Base-by-base conservation (phyloP, 345 rosid species). In the Gossypium longicalyx region DNA sequence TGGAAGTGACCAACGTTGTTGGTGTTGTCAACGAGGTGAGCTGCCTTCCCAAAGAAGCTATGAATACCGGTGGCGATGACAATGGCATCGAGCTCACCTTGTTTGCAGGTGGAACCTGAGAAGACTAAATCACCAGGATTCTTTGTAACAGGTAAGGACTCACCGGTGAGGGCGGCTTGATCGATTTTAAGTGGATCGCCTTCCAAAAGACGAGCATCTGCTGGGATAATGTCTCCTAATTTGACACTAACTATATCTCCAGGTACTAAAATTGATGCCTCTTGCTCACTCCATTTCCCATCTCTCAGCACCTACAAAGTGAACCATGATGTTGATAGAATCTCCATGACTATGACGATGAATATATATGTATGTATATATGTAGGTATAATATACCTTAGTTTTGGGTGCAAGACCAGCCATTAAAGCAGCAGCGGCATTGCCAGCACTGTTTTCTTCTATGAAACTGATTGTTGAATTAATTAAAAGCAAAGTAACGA, bases 1-100 rank as follows among this genome's bases (percentile, higher is more conserved):
- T 94, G 98, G 88, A 92, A 94, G 77, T 94, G 98, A 34, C 98
- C 98, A 77, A 91, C 89, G 53, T 92, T 90, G 82, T 94, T 88
- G 77, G 98, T 94, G 89, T 77, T 90, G 71, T 92, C 97, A 27
- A 94, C 97, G 29, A 94, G 95, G 83, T 89, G 95, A 71, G 98
- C 98, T 10, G 97, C 98, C 79, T 94, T 94, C 74, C 98, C 98
- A 47, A 94, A 94, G 87, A 94, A 94, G 79, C 97, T 94, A 70
- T 91, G 92, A 12, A 94, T 91, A 56, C 98, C 98, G 0, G 97
- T 94, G 77, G 97, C 98, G 4, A 94, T 92, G 13, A 94, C 97
- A 74, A 94, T 81, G 6, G 97, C 98, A 74, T 92, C 97, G 43
- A 94, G 86, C 86, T 94, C 98, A 56, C 97, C 98, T 67, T 94